Base-by-base conservation (phyloP, 257 asterid genomes). In the Scutellaria baicalensis region DNA sequence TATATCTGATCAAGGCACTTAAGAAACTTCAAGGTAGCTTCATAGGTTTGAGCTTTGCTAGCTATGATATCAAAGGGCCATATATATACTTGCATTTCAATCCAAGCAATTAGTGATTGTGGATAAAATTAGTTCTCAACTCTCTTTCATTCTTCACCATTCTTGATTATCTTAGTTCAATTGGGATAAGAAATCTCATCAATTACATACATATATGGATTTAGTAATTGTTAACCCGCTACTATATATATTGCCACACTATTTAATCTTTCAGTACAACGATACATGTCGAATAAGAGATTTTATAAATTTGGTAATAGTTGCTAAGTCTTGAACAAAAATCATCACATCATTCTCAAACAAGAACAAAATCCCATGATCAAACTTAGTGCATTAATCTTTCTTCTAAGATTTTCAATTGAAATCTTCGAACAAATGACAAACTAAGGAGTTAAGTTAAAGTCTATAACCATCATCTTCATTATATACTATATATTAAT, bases 361-460 rank as follows among this genome's bases (percentile, higher is more conserved):
- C 81, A 75, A 63, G 45, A 71, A 51, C 61, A 55, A 54, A 16
- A 64, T 68, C 70, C 64, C 73, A 59, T 61, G n/a, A 61, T 73
- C 75, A 74, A 74, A 62, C 59, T 27, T 58, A 52, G 65, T 52
- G 72, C 64, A 9, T 48, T 14, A 4, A 69, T 68, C 66, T 83
- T 74, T 86, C 88, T 85, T 91, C 77, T 52, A 83, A 81, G 94
- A 58, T 75, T 81, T 80, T 77, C 79, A 80, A 64, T 74, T 71
- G 60, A 52, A 80, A 78, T 50, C 75, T 72, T 72, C 73, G 65
- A 27, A 47, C 40, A 62, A 17, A 52, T 68, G 69, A 78, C 50
- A 38, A 56, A 71, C 86, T 51, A 75, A 74, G 64, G 84, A 85
- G 88, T 89, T 80, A 87, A 91, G 89, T 79, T 74, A 82, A 89